Evolutionary conservation across 768 basidiomycete genomes (phyloP).

Genomic region (Pulveroboletus sp.): DNA sequence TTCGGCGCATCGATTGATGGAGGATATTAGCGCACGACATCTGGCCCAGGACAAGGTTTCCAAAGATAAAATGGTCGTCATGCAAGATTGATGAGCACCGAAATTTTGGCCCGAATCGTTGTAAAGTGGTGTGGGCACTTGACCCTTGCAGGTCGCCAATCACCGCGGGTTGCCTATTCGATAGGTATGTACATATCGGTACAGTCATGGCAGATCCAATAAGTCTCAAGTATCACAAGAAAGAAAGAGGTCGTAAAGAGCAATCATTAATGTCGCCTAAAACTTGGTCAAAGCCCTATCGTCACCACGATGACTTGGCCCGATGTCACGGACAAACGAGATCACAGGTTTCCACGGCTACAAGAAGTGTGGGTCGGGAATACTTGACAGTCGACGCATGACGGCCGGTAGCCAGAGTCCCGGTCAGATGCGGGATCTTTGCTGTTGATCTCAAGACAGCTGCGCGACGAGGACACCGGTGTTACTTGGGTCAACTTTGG

Average conservation of each 20-base stretch:
- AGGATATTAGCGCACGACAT: constrained; percentile 8
- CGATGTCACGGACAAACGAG: background rate
- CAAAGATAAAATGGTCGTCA: background rate
- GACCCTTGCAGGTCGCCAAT: too few species aligned
- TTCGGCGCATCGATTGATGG: constrained; percentile 1
- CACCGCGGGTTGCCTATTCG: too few species aligned
- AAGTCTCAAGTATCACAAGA: background rate
- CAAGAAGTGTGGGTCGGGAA: background rate
- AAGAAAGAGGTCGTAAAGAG: background rate
- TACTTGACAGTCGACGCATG: background rate
- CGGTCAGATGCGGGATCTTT: background rate
- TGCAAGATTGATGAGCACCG: background rate
- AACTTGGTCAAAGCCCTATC: background rate
- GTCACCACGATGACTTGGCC: background rate
- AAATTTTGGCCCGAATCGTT: background rate
- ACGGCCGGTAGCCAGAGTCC: background rate
- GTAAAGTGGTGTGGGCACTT: too few species aligned
- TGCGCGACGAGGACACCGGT: constrained; percentile 80
- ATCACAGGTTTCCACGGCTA: background rate
- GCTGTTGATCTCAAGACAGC: constrained; percentile 12
- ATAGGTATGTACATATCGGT: too few species aligned
- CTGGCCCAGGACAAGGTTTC: background rate
- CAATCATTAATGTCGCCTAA: background rate
- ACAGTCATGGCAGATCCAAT: background rate
- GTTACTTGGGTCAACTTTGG: constrained; percentile 75